Base-by-base conservation (phyloP, 2,329 filamentous ascomycete genomes). In the Neurospora sp. region DNA sequence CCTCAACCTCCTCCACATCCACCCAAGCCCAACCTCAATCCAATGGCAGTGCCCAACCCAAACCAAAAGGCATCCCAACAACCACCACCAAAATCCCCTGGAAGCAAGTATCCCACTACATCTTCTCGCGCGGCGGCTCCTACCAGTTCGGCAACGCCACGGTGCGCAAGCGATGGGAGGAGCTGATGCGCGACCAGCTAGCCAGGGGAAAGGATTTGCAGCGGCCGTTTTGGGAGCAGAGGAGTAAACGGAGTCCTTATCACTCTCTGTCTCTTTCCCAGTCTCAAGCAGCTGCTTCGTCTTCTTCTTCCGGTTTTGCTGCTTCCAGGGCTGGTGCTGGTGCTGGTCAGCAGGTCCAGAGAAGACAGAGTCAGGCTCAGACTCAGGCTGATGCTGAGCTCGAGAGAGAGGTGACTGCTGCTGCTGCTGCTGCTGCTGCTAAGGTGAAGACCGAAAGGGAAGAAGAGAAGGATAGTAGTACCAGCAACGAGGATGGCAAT, bases 121-220 rank as follows among this genome's bases (percentile, higher is more conserved):
- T 90, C 46, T 74, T 75, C 15, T 72, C 79, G 0, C 77, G 84
- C 52, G 86, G 86, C 1, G 87, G 86, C 2, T 84, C 84, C 2
- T 90, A 90, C 76, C 81, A 80, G 66, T 90, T 90, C 75, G 86
- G 87, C 9, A 83, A 85, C 73, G 83, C 85, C 11, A 88, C 87
- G 0, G 88, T 86, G 73, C 84, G 84, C 42, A 87, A 86, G 79
- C 84, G 85, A 70, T 90, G 85, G 84, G 81, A 86, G 70, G 80
- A 84, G 69, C 76, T 86, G 67, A 76, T 79, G 39, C 73, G 75
- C 0, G 68, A 69, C 67, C 68, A 69, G 66, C 38, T 33, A 11
- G 66, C 28, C 7, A 4, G 10, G 15, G 70, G 68, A 4, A 70
- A 69, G 36, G 66, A 68, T 2, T 4, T 68, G 43, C 33, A 68